A percentile compares a stretch with the other conserved stretches of the same genome.
Evolutionary conservation across 2,329 filamentous ascomycete species (phyloP).

Genomic region (Neocucurbitaria cava): DNA sequence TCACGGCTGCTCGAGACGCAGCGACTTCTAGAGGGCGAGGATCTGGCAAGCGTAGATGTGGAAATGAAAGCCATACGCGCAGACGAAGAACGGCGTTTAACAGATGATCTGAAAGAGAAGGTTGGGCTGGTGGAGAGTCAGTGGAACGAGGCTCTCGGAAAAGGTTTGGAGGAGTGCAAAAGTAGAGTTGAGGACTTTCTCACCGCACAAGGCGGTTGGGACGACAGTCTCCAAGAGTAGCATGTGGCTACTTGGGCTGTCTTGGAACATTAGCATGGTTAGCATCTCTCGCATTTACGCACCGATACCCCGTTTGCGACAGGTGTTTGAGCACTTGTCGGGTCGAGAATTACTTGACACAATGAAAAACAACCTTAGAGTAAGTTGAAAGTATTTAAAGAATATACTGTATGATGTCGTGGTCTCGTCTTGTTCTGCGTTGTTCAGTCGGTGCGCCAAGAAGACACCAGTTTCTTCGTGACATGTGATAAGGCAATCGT

Average conservation of each 20-base stretch:
- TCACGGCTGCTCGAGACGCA: constrained; percentile 72
- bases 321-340: constrained; percentile 12
- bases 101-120: constrained; percentile 90
- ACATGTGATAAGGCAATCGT: not conserved
- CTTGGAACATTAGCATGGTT: constrained; percentile 12
- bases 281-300: constrained; percentile 32
- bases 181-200: constrained; percentile 76
- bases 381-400: too few relatives aligned
- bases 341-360: constrained; percentile 10
- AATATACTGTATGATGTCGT: too few relatives aligned
- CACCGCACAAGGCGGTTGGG: constrained; percentile 83
- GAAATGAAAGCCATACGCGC: constrained; percentile 65
- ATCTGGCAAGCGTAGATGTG: constrained; percentile 48
- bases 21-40: constrained; percentile 52
- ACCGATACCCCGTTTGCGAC: constrained; percentile 47
- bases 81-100: constrained; percentile 75
- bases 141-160: constrained; percentile 87
- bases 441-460: too few relatives aligned
- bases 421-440: too few relatives aligned
- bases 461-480: too few relatives aligned
- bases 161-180: constrained; percentile 75
- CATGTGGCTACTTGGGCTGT: constrained; percentile 8
- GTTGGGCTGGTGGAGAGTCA: constrained; percentile 89
- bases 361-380: not conserved
- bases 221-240: constrained; percentile 64